Evolutionary conservation across 768 basidiomycete species (phyloP), one percentile per base, ranked within the genome.

Genomic region (Leccinum rimulosum): DNA sequence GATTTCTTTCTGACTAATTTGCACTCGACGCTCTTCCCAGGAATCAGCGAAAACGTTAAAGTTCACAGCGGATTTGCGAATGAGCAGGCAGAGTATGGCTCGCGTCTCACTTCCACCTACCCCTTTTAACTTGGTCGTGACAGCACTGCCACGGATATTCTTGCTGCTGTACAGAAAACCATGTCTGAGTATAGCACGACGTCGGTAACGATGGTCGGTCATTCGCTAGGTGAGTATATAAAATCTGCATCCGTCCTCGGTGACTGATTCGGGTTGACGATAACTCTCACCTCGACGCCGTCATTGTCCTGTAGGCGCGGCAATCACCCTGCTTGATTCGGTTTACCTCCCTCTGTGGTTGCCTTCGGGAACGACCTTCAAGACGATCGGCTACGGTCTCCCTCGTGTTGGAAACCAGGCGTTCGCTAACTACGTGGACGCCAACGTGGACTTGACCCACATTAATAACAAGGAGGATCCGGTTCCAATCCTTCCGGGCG

Each of bases 401-500:
- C 49, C 49, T 50, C 49, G 49, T 12, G 49, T 50, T 15, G 49
- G 49, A 30, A 50, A 50, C 9, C 49, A 50, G 14, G 49, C 49
- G 1, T 50, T 50, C 17, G 49, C 49, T 9, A 2, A 50, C 15
- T 50, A 50, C 14, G 49, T 50, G 8, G 49, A 86, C 61, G 69
- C 76, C 11, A 70, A 81, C 48, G 50, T 74, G 40, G 60, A 72
- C 12, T 63, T 85, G 50, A 84, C 77, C 4, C 85, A 81, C 59
- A 78, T 87, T 68, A 85, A 81, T 68, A 86, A 87, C 70, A 49
- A 69, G 59, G 56, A 75, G 54, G 80, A 81, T 55, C 68, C 72
- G 0, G 62, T 81, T 17, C 80, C 80, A 2, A 76, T 65, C 54
- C 52, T 45, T 30, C 76, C 76, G 4, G 66, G 68, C 6, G 66